These are phyloP conservation scores for Epichloe gansuensis DNA, from an alignment of 2,329 filamentous ascomycete species.

Conservation along the genomic window DNA sequence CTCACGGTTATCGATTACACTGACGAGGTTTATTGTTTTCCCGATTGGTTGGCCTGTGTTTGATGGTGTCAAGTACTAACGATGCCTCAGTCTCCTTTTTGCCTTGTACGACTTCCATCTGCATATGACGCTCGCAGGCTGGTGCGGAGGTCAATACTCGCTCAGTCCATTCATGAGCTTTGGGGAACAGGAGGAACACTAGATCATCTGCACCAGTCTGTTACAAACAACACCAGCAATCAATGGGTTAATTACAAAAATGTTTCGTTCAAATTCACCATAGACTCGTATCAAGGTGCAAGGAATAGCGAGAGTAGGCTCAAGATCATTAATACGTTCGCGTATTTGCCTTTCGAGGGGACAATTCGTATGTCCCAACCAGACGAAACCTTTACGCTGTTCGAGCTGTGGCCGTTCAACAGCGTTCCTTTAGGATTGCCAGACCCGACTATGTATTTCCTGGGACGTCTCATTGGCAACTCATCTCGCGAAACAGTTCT, in stretches of 20 bases:
- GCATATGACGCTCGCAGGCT: constrained; percentile 51
- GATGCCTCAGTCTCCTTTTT: constrained; percentile 63
- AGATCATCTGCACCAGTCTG: constrained; percentile 51
- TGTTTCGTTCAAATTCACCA: constrained; percentile 65
- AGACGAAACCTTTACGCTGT: constrained; percentile 63
- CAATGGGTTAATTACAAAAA: constrained; percentile 55
- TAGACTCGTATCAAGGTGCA: constrained; percentile 73
- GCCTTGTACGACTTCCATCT: constrained; percentile 57
- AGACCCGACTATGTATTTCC: constrained; percentile 48
- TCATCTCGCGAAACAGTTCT: constrained; percentile 55
- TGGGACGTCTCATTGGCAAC: constrained; percentile 58
- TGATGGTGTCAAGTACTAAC: constrained; percentile 9
- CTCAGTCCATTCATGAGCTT: constrained; percentile 74
- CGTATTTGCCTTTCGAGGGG: constrained; percentile 65
- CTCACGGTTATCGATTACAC: constrained; percentile 66
- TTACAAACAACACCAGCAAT: constrained; percentile 44
- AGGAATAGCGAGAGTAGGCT: constrained; percentile 50
- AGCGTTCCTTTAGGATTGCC: constrained; percentile 32
- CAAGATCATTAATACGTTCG: constrained; percentile 71
- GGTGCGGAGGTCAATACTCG: constrained; percentile 65
- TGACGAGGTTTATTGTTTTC: constrained; percentile 42
- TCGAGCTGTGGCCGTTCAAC: constrained; percentile 64
- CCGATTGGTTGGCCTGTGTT: neutral
- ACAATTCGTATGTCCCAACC: constrained; percentile 64
- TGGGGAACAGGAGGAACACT: constrained; percentile 67